Base-by-base conservation (phyloP, 805 yeast species). In the Kazachstania africana region DNA sequence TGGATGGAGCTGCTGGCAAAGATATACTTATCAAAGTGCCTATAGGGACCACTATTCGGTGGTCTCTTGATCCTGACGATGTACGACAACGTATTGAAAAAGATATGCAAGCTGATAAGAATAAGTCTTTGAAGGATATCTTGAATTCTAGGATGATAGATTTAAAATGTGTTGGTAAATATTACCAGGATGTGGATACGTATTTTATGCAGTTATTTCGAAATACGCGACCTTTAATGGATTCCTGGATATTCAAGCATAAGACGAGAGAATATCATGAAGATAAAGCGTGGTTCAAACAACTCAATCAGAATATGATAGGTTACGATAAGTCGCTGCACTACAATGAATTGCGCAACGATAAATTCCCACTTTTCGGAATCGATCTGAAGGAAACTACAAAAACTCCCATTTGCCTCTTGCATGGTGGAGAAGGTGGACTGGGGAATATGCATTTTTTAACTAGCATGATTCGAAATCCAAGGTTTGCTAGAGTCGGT, bases 381-480 rank as follows among this genome's bases (percentile, higher is more conserved):
- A 49, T 83, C 16, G 98, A 91, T 54, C 58, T 83, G 28, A 57
- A 66, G 36, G 54, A 63, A 39, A 72, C 76, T 12, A 65, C 83
- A 0, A 67, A 67, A 2, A 69, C 66, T 27, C 95, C 97, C 1
- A 53, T 78, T 4, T 58, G 81, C 31, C 44, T 91, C 13, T 47
- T 87, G 28, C 70, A 68, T 43, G 98, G 98, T 26, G 98, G 98
- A 8, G 65, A 66, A 39, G 97, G 97, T 14, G 98, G 98, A 0
- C 65, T 88, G 62, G 98, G 98, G 1, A 91, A 91, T 55, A 84
- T 84, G 91, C 95, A 88, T 53, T 91, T 91, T 50, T 63, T 82
- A 29, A 84, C 95, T 1, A 66, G 78, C 28, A 72, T 74, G 31
- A 75, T 91, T 36, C 70, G 96, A 37, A 88, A 85, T 46, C 98